phyloP scores from a whole-genome alignment of 768 basidiomycete genomes.

The Boletus coccyginus region DNA sequence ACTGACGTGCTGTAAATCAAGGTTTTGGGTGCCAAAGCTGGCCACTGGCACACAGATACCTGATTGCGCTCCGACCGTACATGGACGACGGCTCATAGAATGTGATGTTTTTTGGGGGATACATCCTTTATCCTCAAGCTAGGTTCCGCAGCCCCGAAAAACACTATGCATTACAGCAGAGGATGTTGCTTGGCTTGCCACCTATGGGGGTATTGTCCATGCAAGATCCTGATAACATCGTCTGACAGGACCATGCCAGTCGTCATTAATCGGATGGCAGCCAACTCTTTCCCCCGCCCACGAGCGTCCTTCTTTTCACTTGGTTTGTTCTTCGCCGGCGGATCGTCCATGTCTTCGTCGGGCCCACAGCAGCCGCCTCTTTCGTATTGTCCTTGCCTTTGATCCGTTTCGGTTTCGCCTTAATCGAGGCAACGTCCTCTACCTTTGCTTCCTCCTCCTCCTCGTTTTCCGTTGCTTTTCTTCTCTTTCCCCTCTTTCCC shows the following conservation, averaged over 20 bases:
- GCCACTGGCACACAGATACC: no score
- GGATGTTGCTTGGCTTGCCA: no score
- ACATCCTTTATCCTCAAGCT: no score
- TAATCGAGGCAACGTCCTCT: conserved; percentile 10
- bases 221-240: conserved; percentile 58
- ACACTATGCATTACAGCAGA: no score
- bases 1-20: no score
- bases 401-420: conserved; percentile 10
- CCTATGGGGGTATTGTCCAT: no score
- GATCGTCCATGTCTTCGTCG: conserved; percentile 2
- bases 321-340: conserved; percentile 3
- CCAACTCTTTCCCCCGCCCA: not conserved
- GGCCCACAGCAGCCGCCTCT: not conserved
- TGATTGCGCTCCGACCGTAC: no score
- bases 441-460: conserved; percentile 24
- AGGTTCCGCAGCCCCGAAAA: no score
- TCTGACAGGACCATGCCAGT: conserved; percentile 63
- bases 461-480: conserved; percentile 16
- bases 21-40: no score
- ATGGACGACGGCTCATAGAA: no score
- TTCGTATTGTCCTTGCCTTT: conserved; percentile 10
- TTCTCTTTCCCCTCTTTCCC: conserved; percentile 17
- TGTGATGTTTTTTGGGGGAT: no score
- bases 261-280: conserved; percentile 53
- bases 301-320: conserved; percentile 11